phyloP scores from a whole-genome alignment of 306 rosid genomes.

The Acacia crassicarpa region DNA sequence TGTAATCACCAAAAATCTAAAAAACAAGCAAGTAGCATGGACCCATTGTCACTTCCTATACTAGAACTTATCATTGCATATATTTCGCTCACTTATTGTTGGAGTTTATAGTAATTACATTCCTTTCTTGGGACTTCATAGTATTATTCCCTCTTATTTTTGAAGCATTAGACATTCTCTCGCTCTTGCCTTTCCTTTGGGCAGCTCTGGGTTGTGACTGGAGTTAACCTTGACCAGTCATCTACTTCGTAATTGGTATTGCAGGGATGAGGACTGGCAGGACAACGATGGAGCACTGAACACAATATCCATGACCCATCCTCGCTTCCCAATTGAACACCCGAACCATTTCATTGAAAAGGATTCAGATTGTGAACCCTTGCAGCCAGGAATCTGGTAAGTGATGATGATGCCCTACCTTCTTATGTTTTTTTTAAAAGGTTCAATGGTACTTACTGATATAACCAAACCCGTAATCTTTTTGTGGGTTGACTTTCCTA shows the following conservation, averaged over 20 bases:
- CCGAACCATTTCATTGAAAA: slow-evolving; percentile 64
- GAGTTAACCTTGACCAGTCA: slow-evolving; percentile 33
- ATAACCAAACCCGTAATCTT: slow-evolving; percentile 3
- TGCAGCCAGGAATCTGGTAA: slow-evolving; percentile 79
- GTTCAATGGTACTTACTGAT: background rate
- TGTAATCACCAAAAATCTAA: too few relatives aligned
- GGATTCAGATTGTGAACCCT: slow-evolving; percentile 79
- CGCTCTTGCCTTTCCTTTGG: background rate
- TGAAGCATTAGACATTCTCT: background rate
- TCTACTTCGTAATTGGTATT: slow-evolving; percentile 18
- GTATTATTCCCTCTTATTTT: background rate
- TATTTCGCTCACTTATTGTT: too few relatives aligned
- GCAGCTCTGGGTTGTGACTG: background rate
- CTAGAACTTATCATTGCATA: too few relatives aligned
- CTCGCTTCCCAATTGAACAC: slow-evolving; percentile 82
- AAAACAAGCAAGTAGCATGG: too few relatives aligned
- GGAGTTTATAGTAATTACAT: too few relatives aligned
- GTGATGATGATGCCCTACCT: slow-evolving; percentile 28
- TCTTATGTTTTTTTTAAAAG: background rate
- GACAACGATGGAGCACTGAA: slow-evolving; percentile 97
- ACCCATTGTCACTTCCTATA: too few relatives aligned
- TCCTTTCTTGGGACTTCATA: too few relatives aligned
- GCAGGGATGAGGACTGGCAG: slow-evolving; percentile 96
- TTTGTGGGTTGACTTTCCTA: slow-evolving; percentile 16
- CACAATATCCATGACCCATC: slow-evolving; percentile 95